Evolutionary conservation across 208 protist species (phyloP), one percentile per base, ranked within the genome.

Genomic region (Trypanosoma mega): DNA sequence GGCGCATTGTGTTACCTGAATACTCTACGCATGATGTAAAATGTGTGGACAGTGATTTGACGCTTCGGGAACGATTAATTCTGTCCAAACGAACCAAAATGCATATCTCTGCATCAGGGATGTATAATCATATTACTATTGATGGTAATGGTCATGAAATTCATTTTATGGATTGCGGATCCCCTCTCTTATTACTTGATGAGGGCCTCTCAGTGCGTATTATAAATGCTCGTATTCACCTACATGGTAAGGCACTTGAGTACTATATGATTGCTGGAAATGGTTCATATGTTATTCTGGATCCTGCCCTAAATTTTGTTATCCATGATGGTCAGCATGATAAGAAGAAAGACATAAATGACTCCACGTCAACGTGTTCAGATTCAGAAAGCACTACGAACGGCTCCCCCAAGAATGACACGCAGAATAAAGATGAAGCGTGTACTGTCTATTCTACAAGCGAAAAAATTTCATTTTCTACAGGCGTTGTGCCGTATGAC

Each of bases 191-290:
- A 16, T 61, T 68, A 37, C 62, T 92, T n/a, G 81, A 84, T 36
- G 75, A 82, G 45, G 85, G 85, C 3, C 48, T 92, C 23, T 87
- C 85, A 27, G 64, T 92, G 30, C 74, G 76, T 46, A 75, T 92
- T 34, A 61, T 76, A 34, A 80, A 89, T 68, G 78, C 85, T 7
- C 57, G 46, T 12, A 50, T 92, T 30, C 63, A 69, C 60, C 64
- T 92, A 30, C 45, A 80, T 41, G 81, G 68, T 2, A 76, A 74
- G 20, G 63, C 55, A 9, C 46, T 89, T 8, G 81, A 89, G 20
- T 75, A 75, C 43, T 89, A 87, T 49, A 64, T 81, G 14, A 53
- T 47, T 8, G 68, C 73, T 6, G 85, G 76, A 20, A 87, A 89
- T 59, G 85, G 85, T 5, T 86, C 79, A 3, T 92, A 89, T 71